These are phyloP conservation scores for Sporothrix inflata DNA, from an alignment of 2,329 filamentous ascomycete species.

Conservation along the genomic window DNA sequence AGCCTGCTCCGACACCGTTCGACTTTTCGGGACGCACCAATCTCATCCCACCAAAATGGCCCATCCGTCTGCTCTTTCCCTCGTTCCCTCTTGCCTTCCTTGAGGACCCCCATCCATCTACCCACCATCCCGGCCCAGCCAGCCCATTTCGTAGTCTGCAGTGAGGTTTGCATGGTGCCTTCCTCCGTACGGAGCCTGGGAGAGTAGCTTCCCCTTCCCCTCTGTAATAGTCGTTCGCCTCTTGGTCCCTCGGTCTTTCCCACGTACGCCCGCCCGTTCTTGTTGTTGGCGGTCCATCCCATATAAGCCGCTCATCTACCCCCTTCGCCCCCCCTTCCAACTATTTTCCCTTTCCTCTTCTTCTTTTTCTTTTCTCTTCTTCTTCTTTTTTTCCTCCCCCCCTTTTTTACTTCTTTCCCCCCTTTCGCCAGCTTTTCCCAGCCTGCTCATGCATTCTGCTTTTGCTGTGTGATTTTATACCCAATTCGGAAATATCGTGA, in stretches of 20 bases:
- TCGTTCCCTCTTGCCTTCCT: conserved; percentile 12
- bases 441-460: conserved; percentile 35
- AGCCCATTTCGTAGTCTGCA: conserved; percentile 12
- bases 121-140: conserved; percentile 14
- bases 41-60: conserved; percentile 27
- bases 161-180: neutral
- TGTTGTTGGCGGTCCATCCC: conserved; percentile 22
- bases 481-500: conserved; percentile 35
- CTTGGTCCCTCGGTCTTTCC: neutral
- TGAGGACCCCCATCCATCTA: conserved; percentile 22
- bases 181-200: neutral
- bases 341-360: conserved; percentile 26
- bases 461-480: conserved; percentile 35
- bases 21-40: conserved; percentile 21
- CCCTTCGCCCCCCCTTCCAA: conserved; percentile 34
- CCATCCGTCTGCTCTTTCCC: conserved; percentile 17
- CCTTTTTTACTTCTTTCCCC: conserved; percentile 31
- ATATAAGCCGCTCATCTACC: conserved; percentile 31
- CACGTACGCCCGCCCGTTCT: conserved; percentile 4
- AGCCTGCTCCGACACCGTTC: conserved; percentile 35
- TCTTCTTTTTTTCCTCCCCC: conserved; percentile 34
- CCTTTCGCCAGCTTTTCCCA: conserved; percentile 33
- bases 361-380: conserved; percentile 30
- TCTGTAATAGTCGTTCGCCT: neutral
- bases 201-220: neutral